A percentile compares a stretch with the other conserved stretches of the same genome.
Evolutionary conservation across 805 yeast genomes (phyloP).

Genomic region (Brettanomyces bruxellensis): DNA sequence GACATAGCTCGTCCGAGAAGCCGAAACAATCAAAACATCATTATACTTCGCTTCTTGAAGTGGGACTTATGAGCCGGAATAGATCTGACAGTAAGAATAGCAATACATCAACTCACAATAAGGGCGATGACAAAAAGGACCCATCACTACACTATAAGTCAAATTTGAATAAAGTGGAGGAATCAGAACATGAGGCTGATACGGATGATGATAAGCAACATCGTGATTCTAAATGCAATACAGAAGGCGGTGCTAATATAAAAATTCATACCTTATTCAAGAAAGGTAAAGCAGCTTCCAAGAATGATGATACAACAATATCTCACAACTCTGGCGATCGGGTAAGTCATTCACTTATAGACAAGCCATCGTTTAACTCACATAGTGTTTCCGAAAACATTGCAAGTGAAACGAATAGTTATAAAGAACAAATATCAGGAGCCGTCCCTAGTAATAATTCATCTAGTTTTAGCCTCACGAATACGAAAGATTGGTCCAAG

Average conservation of each 20-base stretch:
- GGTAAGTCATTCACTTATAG: not conserved
- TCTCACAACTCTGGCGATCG: too few relatives aligned
- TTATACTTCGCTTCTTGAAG: not conserved
- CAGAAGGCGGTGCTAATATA: not conserved
- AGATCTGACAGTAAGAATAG: not conserved
- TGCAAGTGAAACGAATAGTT: not conserved
- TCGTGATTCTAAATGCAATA: not conserved
- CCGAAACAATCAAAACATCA: too few relatives aligned
- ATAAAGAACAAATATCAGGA: not conserved
- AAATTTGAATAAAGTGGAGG: not conserved
- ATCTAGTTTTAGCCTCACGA: not conserved
- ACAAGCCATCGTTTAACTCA: not conserved
- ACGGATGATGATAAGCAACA: slow-evolving; percentile 1
- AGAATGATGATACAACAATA: too few relatives aligned
- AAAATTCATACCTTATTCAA: not conserved
- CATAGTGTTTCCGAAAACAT: too few relatives aligned
- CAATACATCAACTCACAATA: not conserved
- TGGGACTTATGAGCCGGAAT: not conserved
- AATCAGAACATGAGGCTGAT: not conserved
- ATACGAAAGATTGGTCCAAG: not conserved
- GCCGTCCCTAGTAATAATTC: not conserved
- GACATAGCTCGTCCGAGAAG: not conserved
- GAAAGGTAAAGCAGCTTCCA: not conserved
- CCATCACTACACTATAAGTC: not conserved
- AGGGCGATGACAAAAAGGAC: not conserved